Evolutionary conservation across 345 rosid genomes (phyloP).

Genomic region (Syzygium oleosum): DNA sequence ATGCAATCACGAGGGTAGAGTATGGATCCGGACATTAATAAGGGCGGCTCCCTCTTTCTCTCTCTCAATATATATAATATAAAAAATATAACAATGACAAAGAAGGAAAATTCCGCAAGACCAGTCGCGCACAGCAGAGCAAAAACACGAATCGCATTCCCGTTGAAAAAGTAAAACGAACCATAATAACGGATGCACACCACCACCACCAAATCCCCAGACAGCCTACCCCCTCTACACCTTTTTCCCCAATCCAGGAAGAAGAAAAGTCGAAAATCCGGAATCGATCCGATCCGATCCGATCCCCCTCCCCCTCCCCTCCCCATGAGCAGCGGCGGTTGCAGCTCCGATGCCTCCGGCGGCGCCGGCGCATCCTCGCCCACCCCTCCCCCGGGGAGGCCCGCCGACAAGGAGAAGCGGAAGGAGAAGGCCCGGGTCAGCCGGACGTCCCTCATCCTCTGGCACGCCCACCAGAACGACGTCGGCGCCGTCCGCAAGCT

Average conservation of each 20-base stretch:
- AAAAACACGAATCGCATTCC: not conserved
- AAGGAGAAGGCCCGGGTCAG: slow-evolving; percentile 98
- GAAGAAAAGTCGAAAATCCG: not conserved
- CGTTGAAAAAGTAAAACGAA: not conserved
- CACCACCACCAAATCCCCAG: not conserved
- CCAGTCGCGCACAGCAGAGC: not conserved
- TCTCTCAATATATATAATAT: not conserved
- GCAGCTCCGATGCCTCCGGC: slow-evolving; percentile 38
- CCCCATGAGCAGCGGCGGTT: slow-evolving; percentile 9
- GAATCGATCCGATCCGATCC: not conserved
- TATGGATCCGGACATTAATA: not conserved
- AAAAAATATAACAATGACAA: not conserved
- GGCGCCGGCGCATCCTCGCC: slow-evolving; percentile 20
- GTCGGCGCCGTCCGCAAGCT: slow-evolving; percentile 74
- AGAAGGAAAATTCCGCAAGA: not conserved
- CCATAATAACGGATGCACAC: not conserved
- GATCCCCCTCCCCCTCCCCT: too few relatives aligned
- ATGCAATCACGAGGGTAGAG: not conserved
- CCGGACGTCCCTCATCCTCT: slow-evolving; percentile 87
- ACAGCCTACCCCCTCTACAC: not conserved
- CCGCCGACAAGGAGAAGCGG: slow-evolving; percentile 47
- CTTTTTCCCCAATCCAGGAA: not conserved
- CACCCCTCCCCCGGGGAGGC: slow-evolving; percentile 7
- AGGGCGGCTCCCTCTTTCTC: not conserved
- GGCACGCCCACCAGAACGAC: slow-evolving; percentile 99